A percentile compares a stretch with the other conserved stretches of the same genome.
phyloP scores from a whole-genome alignment of 1,284 basidiomycete genomes.

The Cryptococcus maquisensis region DNA sequence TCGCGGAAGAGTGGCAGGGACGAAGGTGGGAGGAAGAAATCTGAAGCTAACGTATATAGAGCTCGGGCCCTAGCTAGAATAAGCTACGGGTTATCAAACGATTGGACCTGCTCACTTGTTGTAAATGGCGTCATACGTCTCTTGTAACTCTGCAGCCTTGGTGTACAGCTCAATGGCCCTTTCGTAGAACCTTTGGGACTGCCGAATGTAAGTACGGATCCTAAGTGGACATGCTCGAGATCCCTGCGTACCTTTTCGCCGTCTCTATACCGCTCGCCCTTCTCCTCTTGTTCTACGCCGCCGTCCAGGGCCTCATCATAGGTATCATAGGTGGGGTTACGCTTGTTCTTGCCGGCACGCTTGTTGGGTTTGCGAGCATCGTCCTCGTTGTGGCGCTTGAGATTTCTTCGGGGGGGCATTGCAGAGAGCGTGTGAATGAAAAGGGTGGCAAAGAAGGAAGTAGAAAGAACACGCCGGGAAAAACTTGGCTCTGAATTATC shows the following conservation, averaged over 20 bases:
- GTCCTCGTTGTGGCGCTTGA: conserved; percentile 21
- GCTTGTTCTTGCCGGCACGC: conserved; percentile 24
- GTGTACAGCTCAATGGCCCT: conserved; percentile 44
- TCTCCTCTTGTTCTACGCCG: conserved; percentile 49
- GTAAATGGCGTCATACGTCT: conserved; percentile 44
- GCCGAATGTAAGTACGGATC: not conserved
- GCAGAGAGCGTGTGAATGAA: not conserved
- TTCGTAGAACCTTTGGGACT: conserved; percentile 47
- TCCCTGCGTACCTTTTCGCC: conserved; percentile 43
- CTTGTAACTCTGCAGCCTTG: conserved; percentile 33
- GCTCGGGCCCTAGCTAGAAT: conserved; percentile 39
- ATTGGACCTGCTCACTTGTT: conserved; percentile 38
- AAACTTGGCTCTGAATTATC: no score
- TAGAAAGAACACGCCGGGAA: no score
- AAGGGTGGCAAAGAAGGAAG: no score
- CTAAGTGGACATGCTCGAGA: not conserved
- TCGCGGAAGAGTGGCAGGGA: conserved; percentile 22
- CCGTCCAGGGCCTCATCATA: conserved; percentile 48
- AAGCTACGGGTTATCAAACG: not conserved
- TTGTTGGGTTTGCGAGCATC: conserved; percentile 25
- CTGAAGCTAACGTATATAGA: conserved; percentile 38
- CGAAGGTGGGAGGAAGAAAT: conserved; percentile 43
- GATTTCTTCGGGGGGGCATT: conserved; percentile 13
- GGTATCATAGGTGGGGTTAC: conserved; percentile 44
- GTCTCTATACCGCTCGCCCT: conserved; percentile 47